phyloP scores from a whole-genome alignment of 768 basidiomycete genomes.

The Boletales sp. region DNA sequence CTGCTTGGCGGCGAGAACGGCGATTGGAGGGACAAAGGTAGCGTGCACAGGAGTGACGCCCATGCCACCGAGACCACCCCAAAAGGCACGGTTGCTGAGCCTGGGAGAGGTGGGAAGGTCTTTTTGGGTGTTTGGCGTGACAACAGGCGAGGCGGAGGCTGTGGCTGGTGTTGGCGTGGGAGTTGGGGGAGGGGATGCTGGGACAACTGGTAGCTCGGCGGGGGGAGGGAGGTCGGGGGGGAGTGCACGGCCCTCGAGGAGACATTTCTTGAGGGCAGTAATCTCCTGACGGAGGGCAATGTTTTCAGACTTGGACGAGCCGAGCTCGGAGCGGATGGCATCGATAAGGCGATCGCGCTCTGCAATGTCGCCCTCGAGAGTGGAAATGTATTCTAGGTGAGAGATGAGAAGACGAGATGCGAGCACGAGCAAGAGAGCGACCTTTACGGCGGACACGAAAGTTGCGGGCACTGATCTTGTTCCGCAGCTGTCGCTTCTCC shows the following conservation, averaged over 20 bases:
- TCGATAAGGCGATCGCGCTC: constrained; percentile 90
- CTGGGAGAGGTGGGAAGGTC: constrained; percentile 67
- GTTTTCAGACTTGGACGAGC: constrained; percentile 77
- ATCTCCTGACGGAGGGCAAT: constrained; percentile 78
- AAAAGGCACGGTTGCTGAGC: constrained; percentile 55
- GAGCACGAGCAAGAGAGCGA: constrained; percentile 23
- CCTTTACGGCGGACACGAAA: constrained; percentile 95
- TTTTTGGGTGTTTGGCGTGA: constrained; percentile 74
- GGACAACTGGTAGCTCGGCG: constrained; percentile 34
- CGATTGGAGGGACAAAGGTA: constrained; percentile 72
- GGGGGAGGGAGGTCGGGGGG: constrained; percentile 45
- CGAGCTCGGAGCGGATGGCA: constrained; percentile 81
- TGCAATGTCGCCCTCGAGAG: constrained; percentile 89
- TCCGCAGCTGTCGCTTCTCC: constrained; percentile 93
- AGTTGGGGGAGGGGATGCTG: constrained; percentile 40
- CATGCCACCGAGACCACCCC: constrained; percentile 72
- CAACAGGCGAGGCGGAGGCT: constrained; percentile 27
- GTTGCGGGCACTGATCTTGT: constrained; percentile 95
- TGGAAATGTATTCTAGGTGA: constrained; percentile 81
- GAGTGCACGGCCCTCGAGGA: constrained; percentile 60
- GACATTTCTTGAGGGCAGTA: constrained; percentile 64
- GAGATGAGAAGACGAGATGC: background rate
- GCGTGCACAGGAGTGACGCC: constrained; percentile 85
- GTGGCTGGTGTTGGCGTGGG: constrained; percentile 17
- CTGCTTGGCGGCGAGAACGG: constrained; percentile 29